Evolutionary conservation across 1,284 basidiomycete genomes (phyloP).

Genomic region (Papiliotrema flavescens): DNA sequence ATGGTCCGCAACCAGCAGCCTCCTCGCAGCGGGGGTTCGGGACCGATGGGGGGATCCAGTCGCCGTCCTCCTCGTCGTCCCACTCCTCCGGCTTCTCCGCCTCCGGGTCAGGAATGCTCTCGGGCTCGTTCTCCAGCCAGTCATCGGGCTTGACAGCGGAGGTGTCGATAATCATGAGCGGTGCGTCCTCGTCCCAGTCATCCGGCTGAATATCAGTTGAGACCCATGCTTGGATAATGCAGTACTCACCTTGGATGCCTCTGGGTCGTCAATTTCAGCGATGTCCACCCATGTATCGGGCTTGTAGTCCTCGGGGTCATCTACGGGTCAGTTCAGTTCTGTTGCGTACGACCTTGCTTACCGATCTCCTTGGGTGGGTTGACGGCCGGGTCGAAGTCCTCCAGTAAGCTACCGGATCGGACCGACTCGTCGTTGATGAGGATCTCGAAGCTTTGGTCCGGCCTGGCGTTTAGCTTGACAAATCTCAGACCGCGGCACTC

Average conservation of each 20-base stretch:
- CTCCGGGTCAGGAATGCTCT: conserved; percentile 82
- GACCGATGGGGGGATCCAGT: conserved; percentile 89
- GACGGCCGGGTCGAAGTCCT: conserved; percentile 92
- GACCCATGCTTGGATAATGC: not conserved
- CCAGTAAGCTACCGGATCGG: conserved; percentile 77
- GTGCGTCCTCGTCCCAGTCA: conserved; percentile 95
- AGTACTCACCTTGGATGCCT: conserved; percentile 67
- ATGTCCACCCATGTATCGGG: conserved; percentile 91
- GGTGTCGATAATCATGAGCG: conserved; percentile 82
- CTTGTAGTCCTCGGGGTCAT: conserved; percentile 87
- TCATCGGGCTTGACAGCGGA: conserved; percentile 87
- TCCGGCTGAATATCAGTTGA: conserved; percentile 56
- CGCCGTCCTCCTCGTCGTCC: conserved; percentile 98
- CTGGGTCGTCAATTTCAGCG: conserved; percentile 78
- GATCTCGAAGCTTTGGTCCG: conserved; percentile 93
- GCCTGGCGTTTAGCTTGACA: conserved; percentile 53
- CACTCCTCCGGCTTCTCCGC: conserved; percentile 98
- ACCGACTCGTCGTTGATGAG: conserved; percentile 83
- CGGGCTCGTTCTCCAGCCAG: conserved; percentile 89
- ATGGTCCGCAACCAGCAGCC: conserved; percentile 89
- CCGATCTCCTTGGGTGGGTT: conserved; percentile 88
- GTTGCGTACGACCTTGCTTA: conserved; percentile 10
- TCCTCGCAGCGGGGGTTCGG: conserved; percentile 85
- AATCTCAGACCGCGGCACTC: conserved; percentile 38
- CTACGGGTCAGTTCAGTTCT: conserved; percentile 8